Percentiles rank a stretch among this genome's conserved stretches.
Conservation (phyloP, 441 rosid species). For the Aleurites moluccanus region DNA sequence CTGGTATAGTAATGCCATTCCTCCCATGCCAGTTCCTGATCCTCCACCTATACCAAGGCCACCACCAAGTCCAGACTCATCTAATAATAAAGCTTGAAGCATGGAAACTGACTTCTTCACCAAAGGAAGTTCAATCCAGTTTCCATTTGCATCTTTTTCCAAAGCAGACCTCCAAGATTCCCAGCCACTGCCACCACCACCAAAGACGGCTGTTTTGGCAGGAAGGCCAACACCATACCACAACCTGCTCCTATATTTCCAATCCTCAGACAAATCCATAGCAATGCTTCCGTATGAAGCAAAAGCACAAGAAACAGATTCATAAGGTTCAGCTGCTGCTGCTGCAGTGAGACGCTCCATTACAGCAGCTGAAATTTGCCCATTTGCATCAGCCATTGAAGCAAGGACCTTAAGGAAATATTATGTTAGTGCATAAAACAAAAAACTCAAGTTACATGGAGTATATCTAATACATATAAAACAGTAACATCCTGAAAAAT, state of each 20-base stretch:
- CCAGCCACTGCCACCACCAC: slow-evolving; percentile 98
- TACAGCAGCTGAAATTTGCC: slow-evolving; percentile 84
- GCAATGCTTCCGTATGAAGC: slow-evolving; percentile 98
- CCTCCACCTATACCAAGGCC: slow-evolving; percentile 99
- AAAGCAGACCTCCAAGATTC: slow-evolving; percentile 84
- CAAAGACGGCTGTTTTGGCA: slow-evolving; percentile 58
- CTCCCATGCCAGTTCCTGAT: slow-evolving; percentile 99
- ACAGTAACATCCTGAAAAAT: slow-evolving; percentile 10
- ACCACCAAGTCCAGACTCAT: slow-evolving; percentile 99
- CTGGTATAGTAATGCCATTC: slow-evolving; percentile 97
- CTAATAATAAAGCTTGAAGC: slow-evolving; percentile 97
- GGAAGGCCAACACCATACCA: slow-evolving; percentile 98
- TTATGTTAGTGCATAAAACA: slow-evolving; percentile 25
- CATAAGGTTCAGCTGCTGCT: slow-evolving; percentile 98
- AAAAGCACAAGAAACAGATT: slow-evolving; percentile 97
- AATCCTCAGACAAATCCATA: slow-evolving; percentile 92
- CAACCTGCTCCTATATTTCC: slow-evolving; percentile 97
- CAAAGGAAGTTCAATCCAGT: slow-evolving; percentile 96
- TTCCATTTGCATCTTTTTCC: slow-evolving; percentile 94
- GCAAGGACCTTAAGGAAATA: slow-evolving; percentile 73
- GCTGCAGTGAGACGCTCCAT: slow-evolving; percentile 99
- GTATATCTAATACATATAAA: slow-evolving; percentile 18
- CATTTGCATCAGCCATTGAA: slow-evolving; percentile 99
- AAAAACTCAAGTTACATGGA: slow-evolving; percentile 20
- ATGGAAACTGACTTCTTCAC: slow-evolving; percentile 93